phyloP scores from a whole-genome alignment of 2,329 filamentous ascomycete species.

The Colletotrichum magnum region DNA sequence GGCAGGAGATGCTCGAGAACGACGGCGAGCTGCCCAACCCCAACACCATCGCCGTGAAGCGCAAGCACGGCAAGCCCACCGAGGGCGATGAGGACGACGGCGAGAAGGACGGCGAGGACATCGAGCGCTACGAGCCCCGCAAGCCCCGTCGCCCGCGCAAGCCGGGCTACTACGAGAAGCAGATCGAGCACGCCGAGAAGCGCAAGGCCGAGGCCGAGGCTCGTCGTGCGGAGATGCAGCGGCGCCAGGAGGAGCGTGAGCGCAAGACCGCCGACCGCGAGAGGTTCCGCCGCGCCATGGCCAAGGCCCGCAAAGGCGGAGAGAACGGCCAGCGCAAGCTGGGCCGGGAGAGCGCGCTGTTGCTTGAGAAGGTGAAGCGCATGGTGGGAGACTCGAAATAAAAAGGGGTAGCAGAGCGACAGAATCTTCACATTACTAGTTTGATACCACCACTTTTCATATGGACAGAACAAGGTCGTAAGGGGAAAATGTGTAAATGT shows the following conservation, averaged over 20 bases:
- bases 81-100: conserved; percentile 7
- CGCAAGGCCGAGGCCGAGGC: conserved; percentile 58
- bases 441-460: conserved; percentile 32
- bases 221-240: conserved; percentile 57
- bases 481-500: conserved; percentile 8
- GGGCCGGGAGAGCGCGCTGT: conserved; percentile 82
- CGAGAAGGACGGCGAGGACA: conserved; percentile 14
- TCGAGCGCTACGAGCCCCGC: conserved; percentile 39
- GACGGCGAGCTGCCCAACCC: conserved; percentile 43
- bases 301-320: conserved; percentile 78
- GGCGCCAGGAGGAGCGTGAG: conserved; percentile 74
- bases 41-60: conserved; percentile 39
- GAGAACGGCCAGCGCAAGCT: conserved; percentile 82
- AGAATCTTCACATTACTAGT: conserved; percentile 1
- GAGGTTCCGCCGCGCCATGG: conserved; percentile 76
- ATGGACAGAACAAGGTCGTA: background rate
- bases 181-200: conserved; percentile 64
- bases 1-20: conserved; percentile 56
- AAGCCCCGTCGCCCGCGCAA: conserved; percentile 44
- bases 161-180: conserved; percentile 77
- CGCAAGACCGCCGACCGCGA: conserved; percentile 75
- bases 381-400: conserved; percentile 67
- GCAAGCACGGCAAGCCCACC: conserved; percentile 20
- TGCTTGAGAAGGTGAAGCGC: conserved; percentile 84
- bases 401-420: background rate